Percentiles rank a stretch among this genome's conserved stretches.
These are phyloP conservation scores for Aphanomyces stellatus DNA, from an alignment of 352 stramenopile genomes.

Conservation along the genomic window DNA sequence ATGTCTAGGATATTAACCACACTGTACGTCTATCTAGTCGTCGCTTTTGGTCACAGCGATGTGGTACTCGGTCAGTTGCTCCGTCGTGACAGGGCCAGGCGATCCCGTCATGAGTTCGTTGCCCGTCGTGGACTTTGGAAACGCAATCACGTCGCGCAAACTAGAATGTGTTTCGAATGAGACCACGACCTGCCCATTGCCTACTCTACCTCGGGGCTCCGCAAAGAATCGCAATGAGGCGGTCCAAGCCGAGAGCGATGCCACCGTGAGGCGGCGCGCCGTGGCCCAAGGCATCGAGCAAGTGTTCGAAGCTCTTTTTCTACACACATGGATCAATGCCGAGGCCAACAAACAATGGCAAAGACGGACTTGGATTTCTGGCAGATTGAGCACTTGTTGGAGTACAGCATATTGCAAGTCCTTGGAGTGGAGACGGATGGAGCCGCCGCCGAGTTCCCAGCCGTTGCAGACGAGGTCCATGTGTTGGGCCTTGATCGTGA, in stretches of 20 bases:
- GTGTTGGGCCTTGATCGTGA: conserved; percentile 63
- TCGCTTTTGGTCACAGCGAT: conserved; percentile 33
- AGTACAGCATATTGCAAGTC: conserved; percentile 70
- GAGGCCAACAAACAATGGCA: not conserved
- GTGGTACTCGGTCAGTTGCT: conserved; percentile 74
- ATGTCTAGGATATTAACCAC: too few relatives aligned
- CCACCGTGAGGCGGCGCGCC: conserved; percentile 76
- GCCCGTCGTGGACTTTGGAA: conserved; percentile 83
- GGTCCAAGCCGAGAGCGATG: conserved; percentile 80
- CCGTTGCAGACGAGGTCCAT: conserved; percentile 87
- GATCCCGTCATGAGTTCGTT: conserved; percentile 84
- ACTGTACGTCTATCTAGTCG: too few relatives aligned
- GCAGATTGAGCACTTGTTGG: conserved; percentile 62
- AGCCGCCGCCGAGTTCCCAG: conserved; percentile 78
- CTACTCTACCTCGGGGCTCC: conserved; percentile 34
- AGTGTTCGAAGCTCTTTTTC: conserved; percentile 70
- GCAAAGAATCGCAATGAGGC: conserved; percentile 75
- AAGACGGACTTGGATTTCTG: conserved; percentile 35
- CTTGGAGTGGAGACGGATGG: conserved; percentile 74
- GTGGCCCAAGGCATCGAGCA: conserved; percentile 68
- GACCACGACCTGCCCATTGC: not conserved
- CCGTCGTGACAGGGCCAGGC: conserved; percentile 47
- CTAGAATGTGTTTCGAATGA: too few relatives aligned
- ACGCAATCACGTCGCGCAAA: conserved; percentile 85
- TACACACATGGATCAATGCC: not conserved